Base-by-base conservation (phyloP, 108 stramenopile species). In the Nannochloropsis gaditana region DNA sequence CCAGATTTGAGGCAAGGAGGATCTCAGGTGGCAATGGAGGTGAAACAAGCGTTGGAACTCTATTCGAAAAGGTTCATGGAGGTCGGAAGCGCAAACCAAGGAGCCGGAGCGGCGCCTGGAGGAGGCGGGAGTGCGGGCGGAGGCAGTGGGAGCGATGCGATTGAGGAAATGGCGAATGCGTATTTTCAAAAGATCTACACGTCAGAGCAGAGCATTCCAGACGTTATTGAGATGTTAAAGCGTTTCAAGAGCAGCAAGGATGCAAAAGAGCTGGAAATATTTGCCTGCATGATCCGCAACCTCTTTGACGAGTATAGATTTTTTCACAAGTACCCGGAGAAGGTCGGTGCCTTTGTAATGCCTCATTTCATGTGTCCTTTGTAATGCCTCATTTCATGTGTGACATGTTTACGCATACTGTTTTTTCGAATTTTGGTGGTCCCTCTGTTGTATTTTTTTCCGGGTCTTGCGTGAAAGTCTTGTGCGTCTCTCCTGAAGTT, bases 101-200 rank as follows among this genome's bases (percentile, higher is more conserved):
- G 83, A 31, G 79, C 90, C 45, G 83, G 31, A 79, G 90, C 44
- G 42, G 88, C 89, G 43, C 17, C 80, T 41, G 87, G 84, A 83
- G 84, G 44, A 82, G 82, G 44, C 43, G n/a, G 15, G 43, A 44
- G 73, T 17, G 84, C 86, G 85, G 47, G 82, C 87, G 41, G 85
- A 86, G 42, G 83, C 86, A 21, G 44, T 87, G 9, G 84, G 90
- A 6, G 89, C 85, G 15, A 87, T 79, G 91, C 91, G 44, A 96
- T 99, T 80, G 97, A 97, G 92, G 97, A 97, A 83, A 92, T 93
- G 92, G 97, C 97, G 17, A 97, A 96, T 85, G 89, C 91, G 4
- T 97, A 97, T 87, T 99, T 97, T 91, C 96, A 99, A 87, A 94
- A 96, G 86, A 97, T 99, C 82, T 99, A 99, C 89, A 95, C 95